Percentiles rank a stretch among this genome's conserved stretches.
Evolutionary conservation across 2,329 filamentous ascomycete genomes (phyloP).

Genomic region (Alternaria atra): DNA sequence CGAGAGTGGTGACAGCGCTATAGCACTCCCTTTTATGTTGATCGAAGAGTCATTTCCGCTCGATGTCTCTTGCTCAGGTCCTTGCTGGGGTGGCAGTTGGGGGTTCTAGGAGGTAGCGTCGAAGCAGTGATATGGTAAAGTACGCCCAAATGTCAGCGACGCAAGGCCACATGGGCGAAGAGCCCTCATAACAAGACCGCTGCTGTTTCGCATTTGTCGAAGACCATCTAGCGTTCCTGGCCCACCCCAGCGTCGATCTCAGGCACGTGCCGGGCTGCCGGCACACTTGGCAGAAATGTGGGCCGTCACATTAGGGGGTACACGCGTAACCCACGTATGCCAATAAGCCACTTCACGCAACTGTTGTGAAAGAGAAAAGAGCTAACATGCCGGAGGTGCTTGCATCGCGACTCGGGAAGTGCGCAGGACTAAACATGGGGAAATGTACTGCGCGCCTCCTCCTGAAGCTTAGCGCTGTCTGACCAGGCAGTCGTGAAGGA

Average conservation of each 20-base stretch:
- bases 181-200: slow-evolving; percentile 8
- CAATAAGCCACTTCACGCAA: not conserved
- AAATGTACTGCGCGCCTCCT: not conserved
- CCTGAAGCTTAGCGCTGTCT: not conserved
- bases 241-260: slow-evolving; percentile 9
- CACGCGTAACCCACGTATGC: not conserved
- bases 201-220: slow-evolving; percentile 16
- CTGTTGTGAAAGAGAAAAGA: not conserved
- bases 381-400: not conserved
- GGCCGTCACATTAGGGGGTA: not conserved
- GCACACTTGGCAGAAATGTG: slow-evolving; percentile 9
- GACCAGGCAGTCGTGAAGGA: not conserved
- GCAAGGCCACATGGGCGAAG: not conserved
- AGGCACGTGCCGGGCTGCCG: not conserved
- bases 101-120: not conserved
- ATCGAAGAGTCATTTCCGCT: slow-evolving; percentile 1
- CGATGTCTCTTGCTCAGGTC: not conserved
- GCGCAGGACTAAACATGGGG: not conserved
- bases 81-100: not conserved
- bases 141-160: not conserved
- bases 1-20: not conserved
- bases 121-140: not conserved
- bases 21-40: not conserved
- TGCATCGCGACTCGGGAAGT: not conserved
- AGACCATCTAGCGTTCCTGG: slow-evolving; percentile 8